Evolutionary conservation across 2,329 filamentous ascomycete genomes (phyloP).

Genomic region (Didymella exigua): DNA sequence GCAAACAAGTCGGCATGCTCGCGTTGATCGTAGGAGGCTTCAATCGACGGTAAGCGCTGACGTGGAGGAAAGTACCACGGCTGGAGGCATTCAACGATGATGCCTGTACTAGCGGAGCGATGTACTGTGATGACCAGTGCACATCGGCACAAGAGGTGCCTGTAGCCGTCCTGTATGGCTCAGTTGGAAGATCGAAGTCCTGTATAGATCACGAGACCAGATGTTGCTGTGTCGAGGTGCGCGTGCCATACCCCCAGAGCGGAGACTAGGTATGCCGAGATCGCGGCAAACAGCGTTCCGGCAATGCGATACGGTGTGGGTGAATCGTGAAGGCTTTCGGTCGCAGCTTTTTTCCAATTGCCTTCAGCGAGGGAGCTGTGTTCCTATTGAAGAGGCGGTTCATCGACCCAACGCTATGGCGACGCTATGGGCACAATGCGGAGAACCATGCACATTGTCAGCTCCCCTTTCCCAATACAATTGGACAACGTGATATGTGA

Average conservation of each 20-base stretch:
- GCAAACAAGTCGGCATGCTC: conserved; percentile 38
- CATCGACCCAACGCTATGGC: conserved; percentile 18
- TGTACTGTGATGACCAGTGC: not conserved
- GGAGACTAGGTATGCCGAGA: conserved; percentile 5
- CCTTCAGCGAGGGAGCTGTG: conserved; percentile 6
- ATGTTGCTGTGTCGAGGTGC: conserved; percentile 7
- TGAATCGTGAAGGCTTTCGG: not conserved
- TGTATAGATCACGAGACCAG: conserved; percentile 31
- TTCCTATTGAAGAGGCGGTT: conserved; percentile 5
- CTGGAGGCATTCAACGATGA: conserved; percentile 1
- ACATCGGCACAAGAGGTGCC: not conserved
- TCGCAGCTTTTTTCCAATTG: not conserved
- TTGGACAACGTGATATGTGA: conserved; percentile 10
- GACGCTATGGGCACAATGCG: conserved; percentile 19
- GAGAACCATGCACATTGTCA: conserved; percentile 15
- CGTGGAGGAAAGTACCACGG: not conserved
- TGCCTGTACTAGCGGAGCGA: not conserved
- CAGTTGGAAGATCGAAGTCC: not conserved
- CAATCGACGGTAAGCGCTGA: conserved; percentile 1
- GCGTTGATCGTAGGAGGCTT: conserved; percentile 11
- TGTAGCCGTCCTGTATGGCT: not conserved
- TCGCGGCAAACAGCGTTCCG: not conserved
- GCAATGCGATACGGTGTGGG: not conserved
- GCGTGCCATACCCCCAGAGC: conserved; percentile 12
- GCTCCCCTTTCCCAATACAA: not conserved